Conservation (phyloP, 345 rosid species). For the Corchorus olitorius region DNA sequence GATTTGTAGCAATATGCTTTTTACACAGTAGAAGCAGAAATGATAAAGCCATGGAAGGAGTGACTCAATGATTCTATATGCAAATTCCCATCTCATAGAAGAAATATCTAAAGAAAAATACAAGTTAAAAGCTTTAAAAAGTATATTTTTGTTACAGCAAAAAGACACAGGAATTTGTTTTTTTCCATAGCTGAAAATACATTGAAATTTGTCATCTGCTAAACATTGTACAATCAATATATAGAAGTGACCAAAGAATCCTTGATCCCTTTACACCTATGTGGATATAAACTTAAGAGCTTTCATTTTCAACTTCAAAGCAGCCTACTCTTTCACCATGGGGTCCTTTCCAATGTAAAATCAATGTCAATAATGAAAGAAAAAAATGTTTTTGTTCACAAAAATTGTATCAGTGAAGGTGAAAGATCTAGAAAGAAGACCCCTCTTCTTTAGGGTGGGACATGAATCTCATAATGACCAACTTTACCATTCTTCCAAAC, state of each 20-base stretch:
- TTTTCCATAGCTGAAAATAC: conserved; percentile 11
- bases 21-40: neutral
- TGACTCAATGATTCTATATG: too few species aligned
- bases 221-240: neutral
- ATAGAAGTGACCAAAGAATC: conserved; percentile 22
- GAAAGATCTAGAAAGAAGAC: conserved; percentile 19
- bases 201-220: neutral
- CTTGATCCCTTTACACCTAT: conserved; percentile 7
- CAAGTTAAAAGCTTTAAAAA: neutral
- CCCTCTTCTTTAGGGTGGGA: neutral
- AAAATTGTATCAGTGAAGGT: neutral
- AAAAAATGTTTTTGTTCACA: conserved; percentile 11
- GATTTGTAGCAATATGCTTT: neutral
- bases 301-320: conserved; percentile 32
- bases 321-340: neutral
- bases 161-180: conserved; percentile 17
- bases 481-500: neutral
- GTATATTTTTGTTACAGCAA: neutral
- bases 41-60: neutral
- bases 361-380: conserved; percentile 13
- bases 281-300: conserved; percentile 29
- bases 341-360: conserved; percentile 14
- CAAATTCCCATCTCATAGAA: neutral
- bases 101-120: neutral
- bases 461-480: neutral